Conservation (phyloP, 108 stramenopile genomes). For the Discostella stelligeroides region DNA sequence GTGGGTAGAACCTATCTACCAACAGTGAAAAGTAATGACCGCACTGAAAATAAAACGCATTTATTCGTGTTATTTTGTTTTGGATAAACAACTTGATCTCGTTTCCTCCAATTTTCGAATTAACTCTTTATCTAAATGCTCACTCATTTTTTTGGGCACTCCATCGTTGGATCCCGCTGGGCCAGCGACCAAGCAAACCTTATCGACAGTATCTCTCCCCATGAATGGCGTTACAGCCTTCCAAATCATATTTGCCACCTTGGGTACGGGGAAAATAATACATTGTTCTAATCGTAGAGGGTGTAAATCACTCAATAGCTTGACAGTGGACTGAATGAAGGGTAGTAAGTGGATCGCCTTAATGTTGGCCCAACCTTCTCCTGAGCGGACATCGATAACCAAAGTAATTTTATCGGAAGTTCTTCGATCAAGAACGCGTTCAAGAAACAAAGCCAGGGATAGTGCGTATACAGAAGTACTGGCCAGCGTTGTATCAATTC, state of each 20-base stretch:
- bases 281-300: slow-evolving; percentile 56
- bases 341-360: slow-evolving; percentile 50
- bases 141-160: slow-evolving; percentile 47
- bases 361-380: slow-evolving; percentile 75
- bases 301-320: slow-evolving; percentile 40
- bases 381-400: slow-evolving; percentile 63
- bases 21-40: no score
- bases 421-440: slow-evolving; percentile 52
- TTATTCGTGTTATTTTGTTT: background rate
- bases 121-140: slow-evolving; percentile 48
- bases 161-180: slow-evolving; percentile 46
- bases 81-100: slow-evolving; percentile 27
- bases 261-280: slow-evolving; percentile 66
- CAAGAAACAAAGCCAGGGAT: slow-evolving; percentile 65
- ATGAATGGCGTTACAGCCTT: slow-evolving; percentile 55
- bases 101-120: slow-evolving; percentile 42
- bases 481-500: slow-evolving; percentile 61
- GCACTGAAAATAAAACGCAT: no score
- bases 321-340: slow-evolving; percentile 53
- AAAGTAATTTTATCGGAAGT: slow-evolving; percentile 57
- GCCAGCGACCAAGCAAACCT: slow-evolving; percentile 53
- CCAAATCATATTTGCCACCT: slow-evolving; percentile 55
- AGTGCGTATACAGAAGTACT: slow-evolving; percentile 52
- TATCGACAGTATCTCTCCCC: slow-evolving; percentile 37
- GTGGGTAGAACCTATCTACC: no score